Base-by-base conservation (phyloP, 495 filamentous ascomycete species). In the Hapsidospora chrysogenum region DNA sequence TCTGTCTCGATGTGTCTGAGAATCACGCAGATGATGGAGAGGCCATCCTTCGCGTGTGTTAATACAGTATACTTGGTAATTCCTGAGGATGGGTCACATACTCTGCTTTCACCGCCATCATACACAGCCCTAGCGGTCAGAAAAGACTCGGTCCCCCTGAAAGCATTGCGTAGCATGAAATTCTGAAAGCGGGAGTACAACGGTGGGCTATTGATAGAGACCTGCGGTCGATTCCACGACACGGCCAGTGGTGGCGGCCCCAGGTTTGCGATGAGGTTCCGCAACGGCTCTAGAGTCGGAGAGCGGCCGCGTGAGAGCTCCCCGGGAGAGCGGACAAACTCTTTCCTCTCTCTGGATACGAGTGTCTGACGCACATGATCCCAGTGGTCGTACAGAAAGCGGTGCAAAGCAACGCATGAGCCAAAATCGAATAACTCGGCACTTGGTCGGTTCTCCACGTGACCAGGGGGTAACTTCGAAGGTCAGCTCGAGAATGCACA, bases 321-420 rank as follows among this genome's bases (percentile, higher is more conserved):
- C 5, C 51, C 50, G 8, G 63, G 63, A 16, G 67, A 67, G 13
- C 61, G 56, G n/a, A 65, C 56, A 20, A 62, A 50, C 11, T 62
- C 64, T 43, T 58, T 60, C 36, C 64, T 53, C 44, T 72, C 73
- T 43, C 66, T 60, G 21, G 67, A 59, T 25, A 71, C 62, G 20
- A 78, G 58, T 38, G 71, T 65, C 38, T 75, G 72, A 37, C 69
- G 60, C 17, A 78, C 68, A 33, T 70, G 66, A 39, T 78, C 74
- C 71, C 73, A 77, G 30, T 78, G 70, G 42, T 78, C 74, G 42
- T 75, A 77, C 17, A 78, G 43, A 40, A 78, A 76, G 39, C 74
- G 57, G 50, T 78, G 74, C 10, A 78, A 48, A 14, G 70, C 66
- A 17, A 78, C 71, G 37, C 68, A 74, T 16, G 70, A 72, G 15